Base-by-base conservation (phyloP, 1,139 yeast species). In the Yamadazyma pseudoaaseri region DNA sequence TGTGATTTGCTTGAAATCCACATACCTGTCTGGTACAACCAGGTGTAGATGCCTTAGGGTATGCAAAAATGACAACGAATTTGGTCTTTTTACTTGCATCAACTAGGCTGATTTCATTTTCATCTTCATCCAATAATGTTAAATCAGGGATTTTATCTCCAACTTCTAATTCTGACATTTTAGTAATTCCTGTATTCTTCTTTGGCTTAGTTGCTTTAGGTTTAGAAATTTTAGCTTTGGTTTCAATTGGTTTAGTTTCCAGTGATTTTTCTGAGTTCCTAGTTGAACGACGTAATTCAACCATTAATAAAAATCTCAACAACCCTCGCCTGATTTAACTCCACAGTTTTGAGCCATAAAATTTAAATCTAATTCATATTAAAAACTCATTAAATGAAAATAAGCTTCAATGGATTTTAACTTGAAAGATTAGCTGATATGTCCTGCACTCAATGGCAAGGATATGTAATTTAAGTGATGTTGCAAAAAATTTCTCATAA, bases 1-100 rank as follows among this genome's bases (percentile, higher is more conserved):
- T 67, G 53, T 65, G 80, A 47, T 76, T 76, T 46, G 76, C 81
- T 49, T 92, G 80, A 58, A 85, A 92, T 0, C 96, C 97, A 58
- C 86, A 76, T 2, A 89, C 97, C 62, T 92, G 98, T 51, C 89
- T 75, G 1, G 94, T 89, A 60, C 97, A 90, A 2, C 97, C 97
- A 1, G 97, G 96, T 0, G 98, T 92, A 22, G 84, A 80, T 0
- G 97, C 98, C 52, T 75, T 84, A 35, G 98, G 97, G 54, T 89
- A 92, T 11, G 96, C 71, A 56, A 84, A 84, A 27, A 84, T 73
- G 33, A 86, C 72, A 48, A 82, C 62, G 31, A 75, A 69, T 38
- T 72, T 73, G 29, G 76, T 60, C 9, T 69, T 58, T 13, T 59
- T 47, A 6, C 81, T 77, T 12, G 72, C 62, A 12, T 74, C 67